Percentiles rank a stretch among this genome's conserved stretches.
phyloP scores from a whole-genome alignment of 257 asterid genomes.

The Solanum paucissectum region DNA sequence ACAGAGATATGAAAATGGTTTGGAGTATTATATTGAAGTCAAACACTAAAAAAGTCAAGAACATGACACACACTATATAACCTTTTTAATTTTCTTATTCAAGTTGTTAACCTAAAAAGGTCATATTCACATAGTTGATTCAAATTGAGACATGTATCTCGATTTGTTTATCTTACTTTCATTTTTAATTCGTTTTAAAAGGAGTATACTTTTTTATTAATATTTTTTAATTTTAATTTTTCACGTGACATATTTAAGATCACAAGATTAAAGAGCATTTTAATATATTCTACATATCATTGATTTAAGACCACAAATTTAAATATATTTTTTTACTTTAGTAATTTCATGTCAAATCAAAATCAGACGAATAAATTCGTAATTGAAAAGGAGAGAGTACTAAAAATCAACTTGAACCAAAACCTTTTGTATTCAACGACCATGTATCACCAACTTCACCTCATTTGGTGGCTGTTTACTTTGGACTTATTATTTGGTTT shows the following conservation, averaged over 20 bases:
- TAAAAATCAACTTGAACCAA: not conserved
- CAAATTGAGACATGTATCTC: not conserved
- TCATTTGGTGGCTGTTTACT: not conserved
- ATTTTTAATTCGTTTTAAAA: not conserved
- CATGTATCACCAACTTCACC: not conserved
- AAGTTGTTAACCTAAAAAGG: not conserved
- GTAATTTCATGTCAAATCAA: accelerated
- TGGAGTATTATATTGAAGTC: not conserved
- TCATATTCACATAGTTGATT: not conserved
- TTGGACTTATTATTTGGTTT: not conserved
- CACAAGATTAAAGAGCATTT: not conserved
- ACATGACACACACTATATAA: not conserved
- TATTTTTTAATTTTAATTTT: not conserved
- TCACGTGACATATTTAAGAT: not conserved
- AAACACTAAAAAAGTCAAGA: not conserved
- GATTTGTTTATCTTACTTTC: not conserved
- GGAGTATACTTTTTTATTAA: accelerated
- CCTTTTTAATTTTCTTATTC: not conserved
- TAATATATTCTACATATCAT: not conserved
- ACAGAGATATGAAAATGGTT: not conserved
- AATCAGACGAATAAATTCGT: not conserved
- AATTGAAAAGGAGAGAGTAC: not conserved
- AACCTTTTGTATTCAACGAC: not conserved
- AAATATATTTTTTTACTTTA: accelerated
- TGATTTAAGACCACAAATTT: not conserved